Evolutionary conservation across 2,329 filamentous ascomycete genomes (phyloP), one percentile per base, ranked within the genome.

Genomic region (Penicillium concentricum): DNA sequence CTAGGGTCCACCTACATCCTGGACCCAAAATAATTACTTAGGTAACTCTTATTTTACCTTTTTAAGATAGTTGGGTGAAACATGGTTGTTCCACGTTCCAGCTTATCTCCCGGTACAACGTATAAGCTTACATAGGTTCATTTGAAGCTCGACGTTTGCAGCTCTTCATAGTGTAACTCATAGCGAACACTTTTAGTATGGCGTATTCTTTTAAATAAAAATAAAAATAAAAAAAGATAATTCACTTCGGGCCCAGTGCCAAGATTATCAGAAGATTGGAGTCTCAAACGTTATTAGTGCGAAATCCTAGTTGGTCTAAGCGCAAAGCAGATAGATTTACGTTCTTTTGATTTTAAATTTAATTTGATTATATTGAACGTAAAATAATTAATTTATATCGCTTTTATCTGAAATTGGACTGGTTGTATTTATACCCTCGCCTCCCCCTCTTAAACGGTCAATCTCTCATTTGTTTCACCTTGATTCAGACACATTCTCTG

Each of bases 181-280:
- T 26, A 26, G 24, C 24, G 24, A 26, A 26, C 24, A 26, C 24
- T 4, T 5, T 26, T 26, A 26, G n/a, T n/a, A n/a, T n/a, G n/a
- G n/a, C 24, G 3, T 26, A 6, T 8, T 30, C 10, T 8, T 10
- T 30, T 30, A 30, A n/a, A n/a, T n/a, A n/a, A n/a, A 30, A 12
- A 9, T 28, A 30, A 32, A 32, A 6, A 34, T n/a, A 34, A 34
- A 15, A 15, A 34, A 13, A 28, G 22, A 28, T 20, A 34, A 45
- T 16, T 20, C 7, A 6, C 24, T 6, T 26, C 24, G 24, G 24
- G 24, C 5, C 24, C 6, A 6, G 24, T 26, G 52, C 52, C 52
- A 55, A 55, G 52, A 26, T n/a, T 18, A 55, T 51, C 45, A 42
- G 52, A 55, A 51, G 52, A 50, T 50, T 47, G 22, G 22, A 28